A percentile compares a stretch with the other conserved stretches of the same genome.
These are phyloP conservation scores for Isabelozyma gotoi DNA, from an alignment of 805 yeast species.

Conservation along the genomic window DNA sequence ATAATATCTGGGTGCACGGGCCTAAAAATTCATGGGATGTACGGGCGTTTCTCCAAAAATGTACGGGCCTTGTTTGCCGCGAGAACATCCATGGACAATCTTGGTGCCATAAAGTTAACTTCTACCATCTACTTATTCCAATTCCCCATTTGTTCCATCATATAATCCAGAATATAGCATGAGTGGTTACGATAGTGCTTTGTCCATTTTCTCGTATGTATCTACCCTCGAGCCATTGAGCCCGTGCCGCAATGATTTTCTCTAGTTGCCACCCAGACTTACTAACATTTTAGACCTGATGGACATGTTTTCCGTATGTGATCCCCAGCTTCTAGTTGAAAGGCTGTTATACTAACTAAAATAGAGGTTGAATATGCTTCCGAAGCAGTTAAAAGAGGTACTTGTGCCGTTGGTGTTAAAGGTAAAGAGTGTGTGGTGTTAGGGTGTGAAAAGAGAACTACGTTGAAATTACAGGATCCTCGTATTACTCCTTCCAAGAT, in stretches of 20 bases:
- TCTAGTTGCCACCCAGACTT: conserved; percentile 14
- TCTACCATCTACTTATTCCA: background rate
- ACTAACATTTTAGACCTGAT: conserved; percentile 73
- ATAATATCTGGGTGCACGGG: too few relatives aligned
- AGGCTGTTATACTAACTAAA: conserved; percentile 27
- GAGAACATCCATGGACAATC: background rate
- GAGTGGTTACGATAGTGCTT: conserved; percentile 99
- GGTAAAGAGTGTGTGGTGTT: conserved; percentile 86
- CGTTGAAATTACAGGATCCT: conserved; percentile 93
- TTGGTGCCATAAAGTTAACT: too few relatives aligned
- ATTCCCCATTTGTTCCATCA: background rate
- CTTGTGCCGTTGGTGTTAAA: conserved; percentile 96
- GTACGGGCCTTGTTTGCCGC: too few relatives aligned
- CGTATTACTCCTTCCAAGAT: conserved; percentile 95
- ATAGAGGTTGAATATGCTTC: conserved; percentile 92
- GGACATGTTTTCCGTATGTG: conserved; percentile 93
- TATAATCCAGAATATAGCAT: conserved; percentile 41
- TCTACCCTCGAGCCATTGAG: conserved; percentile 8
- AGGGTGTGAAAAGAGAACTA: conserved; percentile 96
- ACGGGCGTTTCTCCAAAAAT: too few relatives aligned
- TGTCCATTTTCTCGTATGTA: conserved; percentile 91
- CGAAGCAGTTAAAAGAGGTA: conserved; percentile 97
- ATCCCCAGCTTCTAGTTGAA: background rate
- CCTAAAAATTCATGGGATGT: too few relatives aligned
- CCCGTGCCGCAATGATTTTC: background rate